Evolutionary conservation across 2,329 filamentous ascomycete species (phyloP), one percentile per base, ranked within the genome.

Genomic region (Fusarium incarnatum): DNA sequence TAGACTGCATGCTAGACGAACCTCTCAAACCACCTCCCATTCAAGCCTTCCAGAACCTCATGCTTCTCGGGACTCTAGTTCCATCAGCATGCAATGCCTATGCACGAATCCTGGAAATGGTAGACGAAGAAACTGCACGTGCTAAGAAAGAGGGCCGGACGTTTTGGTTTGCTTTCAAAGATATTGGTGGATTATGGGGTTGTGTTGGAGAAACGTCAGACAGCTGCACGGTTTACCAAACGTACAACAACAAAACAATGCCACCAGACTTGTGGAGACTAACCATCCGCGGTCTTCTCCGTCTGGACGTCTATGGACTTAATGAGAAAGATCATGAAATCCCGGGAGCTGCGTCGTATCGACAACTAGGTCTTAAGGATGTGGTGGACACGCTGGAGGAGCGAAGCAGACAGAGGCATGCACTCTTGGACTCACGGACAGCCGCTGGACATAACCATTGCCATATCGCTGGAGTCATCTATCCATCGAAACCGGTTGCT

Each of bases 11-110:
- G 32, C 47, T 81, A 18, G 73, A 79, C 10, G 79, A 83, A 8
- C 70, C 77, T 2, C 68, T 70, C 27, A 68, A 77, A 30, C 75
- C 79, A 2, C 79, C 81, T 2, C 80, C 83, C 23, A 82, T 88
- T 53, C 83, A 86, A 54, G 71, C 81, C 30, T 86, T 88, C 65
- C 88, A 90, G 74, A 89, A 83, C 73, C 81, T 85, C 52, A 89
- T 89, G 87, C 81, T 88, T 55, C 79, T 90, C 6, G 86, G 83
- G 9, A 84, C 87, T 3, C 81, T 90, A 30, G 79, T 90, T 6
- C 87, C 87, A 3, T 85, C 86, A 11, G 83, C 87, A 46, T 87
- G 85, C 56, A 85, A 88, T 74, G 85, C 86, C 10, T 90, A 90
- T 79, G 82, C 82, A 57, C 79, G 77, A 28, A 86, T 91, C 48